Evolutionary conservation across 768 basidiomycete genomes (phyloP).

Genomic region (Boletus patriciae): DNA sequence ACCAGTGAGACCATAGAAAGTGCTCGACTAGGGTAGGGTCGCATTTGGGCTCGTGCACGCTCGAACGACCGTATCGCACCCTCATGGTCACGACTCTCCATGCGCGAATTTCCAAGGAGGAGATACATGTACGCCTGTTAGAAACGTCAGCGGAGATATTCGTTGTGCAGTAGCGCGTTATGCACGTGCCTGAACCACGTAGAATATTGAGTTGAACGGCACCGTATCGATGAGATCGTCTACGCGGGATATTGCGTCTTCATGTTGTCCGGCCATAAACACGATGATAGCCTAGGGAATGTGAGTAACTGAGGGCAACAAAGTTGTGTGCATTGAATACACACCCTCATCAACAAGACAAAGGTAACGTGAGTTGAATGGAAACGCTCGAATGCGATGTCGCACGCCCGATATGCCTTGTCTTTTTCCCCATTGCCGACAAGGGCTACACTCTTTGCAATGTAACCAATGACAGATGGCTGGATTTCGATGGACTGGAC

Average conservation of each 20-base stretch:
- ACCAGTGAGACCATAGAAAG: too few relatives aligned
- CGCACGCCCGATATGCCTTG: too few relatives aligned
- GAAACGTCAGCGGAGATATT: background rate
- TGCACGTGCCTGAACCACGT: background rate
- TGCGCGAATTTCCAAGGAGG: background rate
- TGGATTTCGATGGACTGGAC: too few relatives aligned
- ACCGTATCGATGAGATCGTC: background rate
- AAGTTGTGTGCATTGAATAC: too few relatives aligned
- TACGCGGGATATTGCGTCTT: background rate
- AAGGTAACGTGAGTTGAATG: too few relatives aligned
- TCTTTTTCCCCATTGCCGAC: too few relatives aligned
- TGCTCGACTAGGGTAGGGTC: background rate
- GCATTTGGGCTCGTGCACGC: background rate
- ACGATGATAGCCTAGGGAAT: background rate
- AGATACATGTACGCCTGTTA: background rate
- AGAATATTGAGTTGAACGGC: background rate
- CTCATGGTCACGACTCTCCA: background rate
- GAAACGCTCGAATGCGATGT: too few relatives aligned
- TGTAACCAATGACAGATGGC: too few relatives aligned
- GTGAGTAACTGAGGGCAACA: background rate
- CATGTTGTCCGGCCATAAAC: background rate
- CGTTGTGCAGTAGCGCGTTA: background rate
- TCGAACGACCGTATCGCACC: background rate
- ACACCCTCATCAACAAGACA: too few relatives aligned
- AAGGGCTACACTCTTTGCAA: too few relatives aligned